These are phyloP conservation scores for Irpex sp. DNA, from an alignment of 1,284 basidiomycete species.

Conservation along the genomic window DNA sequence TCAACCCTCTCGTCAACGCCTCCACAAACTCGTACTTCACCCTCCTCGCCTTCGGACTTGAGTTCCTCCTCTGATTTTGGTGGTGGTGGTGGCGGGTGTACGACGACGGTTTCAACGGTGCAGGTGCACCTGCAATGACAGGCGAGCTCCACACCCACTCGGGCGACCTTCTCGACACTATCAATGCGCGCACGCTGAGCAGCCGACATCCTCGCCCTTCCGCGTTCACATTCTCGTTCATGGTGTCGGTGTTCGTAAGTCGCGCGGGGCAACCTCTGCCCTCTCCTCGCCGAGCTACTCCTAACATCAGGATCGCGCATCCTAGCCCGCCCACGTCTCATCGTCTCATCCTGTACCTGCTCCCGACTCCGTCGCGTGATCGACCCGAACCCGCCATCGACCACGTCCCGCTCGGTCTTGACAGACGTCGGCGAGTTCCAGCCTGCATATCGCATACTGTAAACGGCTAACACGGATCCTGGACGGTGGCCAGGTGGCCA, in stretches of 20 bases:
- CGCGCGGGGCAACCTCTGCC: conserved; percentile 12
- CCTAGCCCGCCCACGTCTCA: conserved; percentile 19
- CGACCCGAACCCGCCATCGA: neutral
- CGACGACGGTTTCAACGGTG: conserved; percentile 16
- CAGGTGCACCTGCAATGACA: conserved; percentile 17
- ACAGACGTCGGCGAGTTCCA: neutral
- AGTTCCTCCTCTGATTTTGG: conserved; percentile 20
- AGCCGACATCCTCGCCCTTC: conserved; percentile 1
- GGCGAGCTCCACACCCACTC: conserved; percentile 32
- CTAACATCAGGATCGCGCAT: conserved; percentile 23
- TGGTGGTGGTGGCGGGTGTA: neutral
- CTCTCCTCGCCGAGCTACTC: conserved; percentile 22
- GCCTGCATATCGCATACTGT: no score
- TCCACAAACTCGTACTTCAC: conserved; percentile 22
- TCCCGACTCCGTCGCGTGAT: neutral
- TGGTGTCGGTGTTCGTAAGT: conserved; percentile 8
- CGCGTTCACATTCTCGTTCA: neutral
- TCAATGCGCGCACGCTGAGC: conserved; percentile 24
- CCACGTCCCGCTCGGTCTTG: conserved; percentile 14
- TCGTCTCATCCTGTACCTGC: conserved; percentile 19
- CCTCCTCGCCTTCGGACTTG: conserved; percentile 20
- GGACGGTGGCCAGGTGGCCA: no score
- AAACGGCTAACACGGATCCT: no score
- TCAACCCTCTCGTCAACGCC: conserved; percentile 13
- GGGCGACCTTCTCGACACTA: conserved; percentile 30